Evolutionary conservation across 2,329 filamentous ascomycete genomes (phyloP), one percentile per base, ranked within the genome.

Genomic region (Diaporthe sp.): DNA sequence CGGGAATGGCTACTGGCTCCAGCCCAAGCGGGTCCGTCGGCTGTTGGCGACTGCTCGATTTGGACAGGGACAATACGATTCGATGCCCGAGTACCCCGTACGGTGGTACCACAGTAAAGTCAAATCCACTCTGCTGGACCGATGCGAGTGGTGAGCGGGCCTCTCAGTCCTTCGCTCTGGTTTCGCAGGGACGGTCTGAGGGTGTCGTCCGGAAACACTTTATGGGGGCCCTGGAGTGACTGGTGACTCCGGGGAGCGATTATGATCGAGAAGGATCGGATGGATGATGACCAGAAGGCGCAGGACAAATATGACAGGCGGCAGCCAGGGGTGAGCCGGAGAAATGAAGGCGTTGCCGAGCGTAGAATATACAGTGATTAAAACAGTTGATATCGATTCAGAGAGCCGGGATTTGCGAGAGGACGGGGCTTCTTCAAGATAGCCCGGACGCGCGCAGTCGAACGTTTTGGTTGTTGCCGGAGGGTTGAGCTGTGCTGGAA

Each of bases 291-390:
- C 12, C 28, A 33, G n/a, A 54, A 40, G 45, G 47, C 25, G 64
- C 30, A 54, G 64, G 47, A 60, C 22, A 25, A 66, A 68, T 52
- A 4, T 54, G n/a, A 13, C 30, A 68, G 64, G 47, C 47, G 47
- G 47, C 47, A 54, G 22, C 33, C 45, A 33, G 33, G 64, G 45
- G 25, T 9, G 15, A 54, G 64, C 47, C 64, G 64, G 64, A 71
- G 54, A 71, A 71, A 52, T 61, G 69, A 71, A 71, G 33, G 54
- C 33, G 69, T 28, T 61, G 69, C 69, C 55, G 55, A 71, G 55
- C 69, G 69, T 61, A 61, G 42, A 71, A 71, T 61, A 72, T 61
- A 72, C 70, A 72, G 70, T 72, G 70, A 72, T 72, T 72, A 64
- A 45, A 58, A 47, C 30, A 71, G 42, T 60, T 55, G 33, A 42